Evolutionary conservation across 345 rosid species (phyloP).

Genomic region (Microcos paniculata): DNA sequence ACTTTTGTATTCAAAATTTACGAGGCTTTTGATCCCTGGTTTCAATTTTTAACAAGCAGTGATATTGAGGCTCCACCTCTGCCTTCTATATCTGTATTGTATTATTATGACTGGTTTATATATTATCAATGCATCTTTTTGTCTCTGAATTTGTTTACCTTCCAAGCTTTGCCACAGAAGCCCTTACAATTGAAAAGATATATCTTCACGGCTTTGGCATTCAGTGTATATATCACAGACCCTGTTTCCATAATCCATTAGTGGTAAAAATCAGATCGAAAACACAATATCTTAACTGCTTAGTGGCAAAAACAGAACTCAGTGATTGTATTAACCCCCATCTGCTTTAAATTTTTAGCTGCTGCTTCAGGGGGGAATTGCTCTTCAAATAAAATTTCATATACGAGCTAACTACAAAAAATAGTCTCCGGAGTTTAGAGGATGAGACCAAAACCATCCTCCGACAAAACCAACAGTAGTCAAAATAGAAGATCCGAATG

Average conservation of each 20-base stretch:
- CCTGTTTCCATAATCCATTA: too few species aligned
- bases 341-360: neutral
- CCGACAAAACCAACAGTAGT: constrained; percentile 16
- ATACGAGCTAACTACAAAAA: constrained; percentile 36
- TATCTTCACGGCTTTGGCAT: too few species aligned
- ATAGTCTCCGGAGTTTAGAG: constrained; percentile 11
- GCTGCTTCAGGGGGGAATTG: neutral
- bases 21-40: neutral
- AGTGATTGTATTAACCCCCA: too few species aligned
- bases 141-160: neutral
- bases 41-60: neutral
- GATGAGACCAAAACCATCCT: constrained; percentile 46
- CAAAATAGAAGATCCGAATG: constrained; percentile 14
- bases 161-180: neutral
- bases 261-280: too few species aligned
- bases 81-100: neutral
- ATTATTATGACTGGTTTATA: neutral
- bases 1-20: constrained; percentile 13
- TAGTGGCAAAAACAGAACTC: too few species aligned
- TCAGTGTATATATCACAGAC: too few species aligned
- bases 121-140: neutral
- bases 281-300: too few species aligned
- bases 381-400: constrained; percentile 21
- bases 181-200: too few species aligned
- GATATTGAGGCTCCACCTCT: neutral